Evolutionary conservation across 106 monocot species (phyloP).

Genomic region (Gastrodia elata): DNA sequence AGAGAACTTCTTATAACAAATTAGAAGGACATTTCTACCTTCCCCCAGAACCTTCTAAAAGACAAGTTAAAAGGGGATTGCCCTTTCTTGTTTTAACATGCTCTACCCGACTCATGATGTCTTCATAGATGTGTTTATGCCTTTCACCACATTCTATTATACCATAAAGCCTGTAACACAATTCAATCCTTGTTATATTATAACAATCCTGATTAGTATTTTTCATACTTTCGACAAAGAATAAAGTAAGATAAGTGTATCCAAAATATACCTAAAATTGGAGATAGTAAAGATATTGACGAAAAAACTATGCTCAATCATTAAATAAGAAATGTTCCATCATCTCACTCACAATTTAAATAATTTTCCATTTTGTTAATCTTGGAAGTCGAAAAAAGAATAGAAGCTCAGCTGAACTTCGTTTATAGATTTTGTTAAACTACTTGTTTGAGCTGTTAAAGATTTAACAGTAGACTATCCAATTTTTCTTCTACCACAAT

Average conservation of each 20-base stretch:
- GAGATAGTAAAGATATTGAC: neutral
- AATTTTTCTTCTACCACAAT: neutral
- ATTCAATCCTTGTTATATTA: neutral
- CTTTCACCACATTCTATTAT: constrained; percentile 84
- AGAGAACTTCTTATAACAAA: neutral
- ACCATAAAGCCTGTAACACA: constrained; percentile 64
- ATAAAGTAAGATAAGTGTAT: neutral
- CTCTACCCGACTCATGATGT: constrained; percentile 81
- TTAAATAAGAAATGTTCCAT: neutral
- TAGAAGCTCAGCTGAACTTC: neutral
- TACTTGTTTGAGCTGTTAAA: neutral
- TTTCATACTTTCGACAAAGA: too few relatives aligned
- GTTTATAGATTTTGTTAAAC: neutral
- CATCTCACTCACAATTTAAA: neutral
- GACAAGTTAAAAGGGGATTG: constrained; percentile 92
- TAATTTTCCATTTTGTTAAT: neutral
- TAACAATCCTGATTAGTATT: too few relatives aligned
- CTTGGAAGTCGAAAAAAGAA: neutral
- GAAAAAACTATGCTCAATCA: neutral
- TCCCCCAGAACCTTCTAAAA: constrained; percentile 84
- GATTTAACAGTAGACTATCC: neutral
- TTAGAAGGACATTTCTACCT: constrained; percentile 32
- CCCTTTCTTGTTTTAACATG: constrained; percentile 93
- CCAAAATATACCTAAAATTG: neutral
- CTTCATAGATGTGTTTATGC: constrained; percentile 65